phyloP scores from a whole-genome alignment of 495 filamentous ascomycete species.

The Neurospora tetraspora region DNA sequence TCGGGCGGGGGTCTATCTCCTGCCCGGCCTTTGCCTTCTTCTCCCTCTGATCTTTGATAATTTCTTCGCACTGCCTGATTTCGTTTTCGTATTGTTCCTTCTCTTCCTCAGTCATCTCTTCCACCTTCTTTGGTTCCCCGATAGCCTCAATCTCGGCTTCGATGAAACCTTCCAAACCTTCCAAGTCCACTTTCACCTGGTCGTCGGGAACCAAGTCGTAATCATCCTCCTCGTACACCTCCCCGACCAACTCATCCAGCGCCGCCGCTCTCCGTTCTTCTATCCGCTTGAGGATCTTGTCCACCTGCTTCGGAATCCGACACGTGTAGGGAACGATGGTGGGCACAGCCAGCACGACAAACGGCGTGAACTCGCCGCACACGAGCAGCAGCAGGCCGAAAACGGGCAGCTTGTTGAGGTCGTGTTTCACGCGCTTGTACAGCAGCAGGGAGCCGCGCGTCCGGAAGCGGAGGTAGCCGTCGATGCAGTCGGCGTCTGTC shows the following conservation, averaged over 20 bases:
- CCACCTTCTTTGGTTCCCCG: background rate
- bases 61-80: background rate
- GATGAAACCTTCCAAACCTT: background rate
- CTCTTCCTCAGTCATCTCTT: background rate
- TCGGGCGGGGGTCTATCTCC: background rate
- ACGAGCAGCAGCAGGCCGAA: conserved; percentile 64
- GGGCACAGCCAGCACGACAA: conserved; percentile 58
- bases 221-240: background rate
- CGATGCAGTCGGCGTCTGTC: background rate
- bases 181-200: background rate
- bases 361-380: conserved; percentile 76
- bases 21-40: background rate
- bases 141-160: background rate
- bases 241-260: conserved; percentile 18
- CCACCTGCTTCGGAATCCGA: conserved; percentile 64
- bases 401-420: conserved; percentile 61
- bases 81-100: background rate
- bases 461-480: conserved; percentile 1
- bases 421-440: conserved; percentile 39
- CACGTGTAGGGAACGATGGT: conserved; percentile 67
- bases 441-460: conserved; percentile 21
- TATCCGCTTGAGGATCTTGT: conserved; percentile 41
- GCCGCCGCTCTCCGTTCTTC: conserved; percentile 31
- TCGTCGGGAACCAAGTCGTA: background rate
- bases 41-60: background rate